A percentile compares a stretch with the other conserved stretches of the same genome.
phyloP scores from a whole-genome alignment of 2,329 filamentous ascomycete genomes.

The Sporothrix inflata region DNA sequence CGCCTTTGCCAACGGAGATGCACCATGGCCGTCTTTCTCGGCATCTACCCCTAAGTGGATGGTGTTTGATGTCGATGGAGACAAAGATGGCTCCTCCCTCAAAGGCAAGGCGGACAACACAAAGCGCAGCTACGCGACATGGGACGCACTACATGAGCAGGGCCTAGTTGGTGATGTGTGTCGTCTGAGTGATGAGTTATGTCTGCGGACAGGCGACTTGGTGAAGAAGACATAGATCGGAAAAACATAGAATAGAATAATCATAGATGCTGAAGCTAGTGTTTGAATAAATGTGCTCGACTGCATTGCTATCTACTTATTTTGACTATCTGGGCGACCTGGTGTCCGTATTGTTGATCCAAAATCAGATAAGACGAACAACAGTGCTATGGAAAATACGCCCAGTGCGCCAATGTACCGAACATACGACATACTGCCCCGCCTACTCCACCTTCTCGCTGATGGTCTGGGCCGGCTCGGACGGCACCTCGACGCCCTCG shows the following conservation, averaged over 20 bases:
- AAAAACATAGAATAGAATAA: not conserved
- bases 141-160: constrained; percentile 5
- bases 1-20: constrained; percentile 30
- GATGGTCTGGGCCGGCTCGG: not conserved
- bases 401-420: too few relatives aligned
- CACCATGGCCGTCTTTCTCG: constrained; percentile 22
- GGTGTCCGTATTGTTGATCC: too few relatives aligned
- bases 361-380: too few relatives aligned
- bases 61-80: constrained; percentile 23
- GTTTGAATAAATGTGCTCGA: not conserved
- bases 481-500: constrained; percentile 13
- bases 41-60: constrained; percentile 7
- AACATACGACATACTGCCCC: too few relatives aligned
- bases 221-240: not conserved
- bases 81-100: not conserved
- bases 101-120: not conserved
- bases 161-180: constrained; percentile 17
- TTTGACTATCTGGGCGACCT: not conserved
- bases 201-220: constrained; percentile 18
- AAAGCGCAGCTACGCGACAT: constrained; percentile 8
- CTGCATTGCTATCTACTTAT: not conserved
- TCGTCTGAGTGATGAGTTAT: constrained; percentile 29
- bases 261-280: not conserved
- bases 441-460: constrained; percentile 17
- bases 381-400: too few relatives aligned